A percentile compares a stretch with the other conserved stretches of the same genome.
Evolutionary conservation across 371 early-diverging fungal species (phyloP).

Genomic region (Mucor irregularis): DNA sequence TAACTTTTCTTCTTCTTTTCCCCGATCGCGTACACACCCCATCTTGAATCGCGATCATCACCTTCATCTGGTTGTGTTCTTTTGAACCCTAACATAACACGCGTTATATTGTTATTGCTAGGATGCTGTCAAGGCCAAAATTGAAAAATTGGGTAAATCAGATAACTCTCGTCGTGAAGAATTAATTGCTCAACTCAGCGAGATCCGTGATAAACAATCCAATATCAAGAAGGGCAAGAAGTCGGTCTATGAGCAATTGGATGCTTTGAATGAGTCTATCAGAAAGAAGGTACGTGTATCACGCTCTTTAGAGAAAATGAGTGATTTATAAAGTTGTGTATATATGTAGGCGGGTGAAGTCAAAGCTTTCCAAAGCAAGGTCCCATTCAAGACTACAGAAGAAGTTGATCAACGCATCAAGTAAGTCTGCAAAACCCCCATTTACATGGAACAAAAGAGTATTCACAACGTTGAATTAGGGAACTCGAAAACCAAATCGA

Average conservation of each 20-base stretch:
- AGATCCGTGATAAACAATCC: conserved; percentile 62
- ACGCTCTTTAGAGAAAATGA: background rate
- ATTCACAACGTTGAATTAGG: conserved; percentile 28
- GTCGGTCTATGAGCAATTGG: conserved; percentile 64
- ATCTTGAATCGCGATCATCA: too few relatives aligned
- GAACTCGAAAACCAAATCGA: conserved; percentile 79
- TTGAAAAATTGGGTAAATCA: conserved; percentile 47
- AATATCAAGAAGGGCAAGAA: conserved; percentile 56
- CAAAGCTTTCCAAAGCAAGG: conserved; percentile 67
- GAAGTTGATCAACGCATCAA: conserved; percentile 80
- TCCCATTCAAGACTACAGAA: conserved; percentile 73
- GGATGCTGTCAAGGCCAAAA: conserved; percentile 64
- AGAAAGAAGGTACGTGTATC: conserved; percentile 65
- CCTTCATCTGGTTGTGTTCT: background rate
- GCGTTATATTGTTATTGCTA: too few relatives aligned
- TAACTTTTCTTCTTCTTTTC: background rate
- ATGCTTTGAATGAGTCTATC: conserved; percentile 64
- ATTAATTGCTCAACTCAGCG: conserved; percentile 61
- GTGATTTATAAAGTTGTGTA: background rate
- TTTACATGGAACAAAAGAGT: background rate
- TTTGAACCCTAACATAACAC: too few relatives aligned
- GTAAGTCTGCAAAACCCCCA: conserved; percentile 42
- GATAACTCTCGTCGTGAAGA: conserved; percentile 54
- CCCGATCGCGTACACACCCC: too few relatives aligned
- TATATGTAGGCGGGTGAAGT: conserved; percentile 18